Evolutionary conservation across 169 alveolate species (phyloP).

Genomic region (Perkinsus marinus): DNA sequence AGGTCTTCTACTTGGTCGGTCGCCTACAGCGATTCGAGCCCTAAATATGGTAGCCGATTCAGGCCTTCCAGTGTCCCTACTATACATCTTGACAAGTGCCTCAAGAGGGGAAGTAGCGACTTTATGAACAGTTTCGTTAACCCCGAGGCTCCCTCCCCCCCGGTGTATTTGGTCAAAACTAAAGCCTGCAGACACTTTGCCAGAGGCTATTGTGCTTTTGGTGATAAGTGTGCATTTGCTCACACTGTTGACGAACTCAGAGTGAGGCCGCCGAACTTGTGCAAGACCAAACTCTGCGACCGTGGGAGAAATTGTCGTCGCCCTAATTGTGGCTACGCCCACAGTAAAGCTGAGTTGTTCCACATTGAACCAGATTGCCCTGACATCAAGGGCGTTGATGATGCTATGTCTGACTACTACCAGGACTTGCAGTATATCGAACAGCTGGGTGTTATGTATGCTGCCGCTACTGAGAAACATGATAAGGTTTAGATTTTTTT

Average conservation of each 20-base stretch:
- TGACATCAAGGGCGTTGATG: background rate
- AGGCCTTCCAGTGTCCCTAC: background rate
- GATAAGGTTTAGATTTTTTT: background rate
- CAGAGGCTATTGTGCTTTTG: background rate
- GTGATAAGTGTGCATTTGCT: background rate
- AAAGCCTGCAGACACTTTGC: background rate
- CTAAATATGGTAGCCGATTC: background rate
- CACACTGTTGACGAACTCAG: background rate
- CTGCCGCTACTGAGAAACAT: background rate
- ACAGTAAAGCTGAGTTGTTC: background rate
- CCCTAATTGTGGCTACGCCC: background rate
- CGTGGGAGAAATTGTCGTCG: background rate
- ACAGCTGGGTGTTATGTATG: background rate
- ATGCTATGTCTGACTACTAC: background rate
- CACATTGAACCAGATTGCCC: background rate
- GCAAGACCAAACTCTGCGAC: background rate
- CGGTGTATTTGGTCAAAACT: background rate
- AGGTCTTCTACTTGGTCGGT: background rate
- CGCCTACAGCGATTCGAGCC: background rate
- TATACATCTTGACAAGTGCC: background rate
- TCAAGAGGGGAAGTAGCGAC: background rate
- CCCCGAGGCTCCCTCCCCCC: background rate
- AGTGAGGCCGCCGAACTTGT: background rate
- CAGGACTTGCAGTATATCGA: background rate
- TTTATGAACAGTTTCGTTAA: background rate